Conservation (phyloP, 176 grass and related monocot genomes). For the Guadua angustifolia region DNA sequence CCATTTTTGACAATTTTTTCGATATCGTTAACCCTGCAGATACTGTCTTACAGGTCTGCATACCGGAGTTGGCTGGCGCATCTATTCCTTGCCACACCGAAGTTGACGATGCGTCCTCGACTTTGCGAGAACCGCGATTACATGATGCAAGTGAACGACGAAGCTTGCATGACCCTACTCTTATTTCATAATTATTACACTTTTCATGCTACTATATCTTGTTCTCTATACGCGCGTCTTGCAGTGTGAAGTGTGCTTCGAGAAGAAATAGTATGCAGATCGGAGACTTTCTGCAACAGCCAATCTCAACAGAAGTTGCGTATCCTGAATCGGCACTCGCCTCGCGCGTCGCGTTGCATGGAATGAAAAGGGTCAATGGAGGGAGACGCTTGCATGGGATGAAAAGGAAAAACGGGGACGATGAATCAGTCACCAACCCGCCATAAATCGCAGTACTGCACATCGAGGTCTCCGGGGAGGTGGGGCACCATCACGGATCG, state of each 20-base stretch:
- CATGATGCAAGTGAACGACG: neutral
- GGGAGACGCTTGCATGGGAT: neutral
- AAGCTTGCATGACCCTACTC: neutral
- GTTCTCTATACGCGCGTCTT: neutral
- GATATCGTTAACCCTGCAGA: too few species aligned
- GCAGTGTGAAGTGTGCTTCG: neutral
- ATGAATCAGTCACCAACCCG: neutral
- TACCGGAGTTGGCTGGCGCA: neutral
- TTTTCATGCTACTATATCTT: neutral
- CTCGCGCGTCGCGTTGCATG: neutral
- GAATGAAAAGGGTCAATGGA: neutral
- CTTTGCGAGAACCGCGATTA: neutral
- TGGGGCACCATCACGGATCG: neutral
- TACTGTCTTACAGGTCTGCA: too few species aligned
- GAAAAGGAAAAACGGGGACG: neutral
- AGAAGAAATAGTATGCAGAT: neutral
- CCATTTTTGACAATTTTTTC: too few species aligned
- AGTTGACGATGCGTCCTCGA: neutral
- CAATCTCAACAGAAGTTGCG: slow-evolving; percentile 30
- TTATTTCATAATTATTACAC: neutral
- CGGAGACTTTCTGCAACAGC: neutral
- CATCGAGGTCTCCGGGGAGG: slow-evolving; percentile 28
- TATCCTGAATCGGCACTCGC: neutral
- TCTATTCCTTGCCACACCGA: neutral
- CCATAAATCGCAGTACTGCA: neutral